Evolutionary conservation across 805 yeast genomes (phyloP), one percentile per base, ranked within the genome.

Genomic region (Candida methanosorbosa): DNA sequence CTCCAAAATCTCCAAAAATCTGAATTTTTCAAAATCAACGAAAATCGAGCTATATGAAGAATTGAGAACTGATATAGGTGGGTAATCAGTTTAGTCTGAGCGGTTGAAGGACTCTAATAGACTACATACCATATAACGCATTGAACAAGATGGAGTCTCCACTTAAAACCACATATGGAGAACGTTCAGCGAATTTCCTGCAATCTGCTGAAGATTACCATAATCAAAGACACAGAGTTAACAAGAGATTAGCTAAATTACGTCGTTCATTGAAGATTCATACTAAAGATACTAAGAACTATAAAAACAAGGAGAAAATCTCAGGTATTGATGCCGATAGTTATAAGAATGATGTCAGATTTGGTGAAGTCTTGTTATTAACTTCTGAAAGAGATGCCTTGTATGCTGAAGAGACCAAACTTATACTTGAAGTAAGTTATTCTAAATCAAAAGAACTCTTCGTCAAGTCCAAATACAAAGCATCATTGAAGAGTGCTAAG

Each of bases 371-470:
- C 18, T 55, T 75, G n/a, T 60, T 87, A 18, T 63, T 75, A 38
- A 68, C 70, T n/a, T 77, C 81, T 2, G 97, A 92, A 56, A 71
- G 95, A 50, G 83, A 85, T 45, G 62, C 78, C 50, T 65, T 85
- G 21, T 73, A 69, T 45, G 81, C 88, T 1, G 67, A 75, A 53
- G 87, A 81, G 54, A 64, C 77, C 35, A 72, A 72, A 39, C 58
- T 70, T 9, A 55, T 68, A 32, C 55, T 75, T 40, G 84, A 75
- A 40, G 66, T 75, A 27, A 70, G 71, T 38, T 63, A 68, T 11
- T 66, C 72, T 8, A 60, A 58, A 23, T 52, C 61, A 44, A 64
- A 51, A 52, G 63, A 70, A n/a, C 69, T 69, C 36, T 70, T 78
- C 39, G 59, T 81, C 45, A 50, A 66, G 9, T 71, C 87, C 19